These are phyloP conservation scores for Xylariales sp. DNA, from an alignment of 2,329 filamentous ascomycete species.

Conservation along the genomic window DNA sequence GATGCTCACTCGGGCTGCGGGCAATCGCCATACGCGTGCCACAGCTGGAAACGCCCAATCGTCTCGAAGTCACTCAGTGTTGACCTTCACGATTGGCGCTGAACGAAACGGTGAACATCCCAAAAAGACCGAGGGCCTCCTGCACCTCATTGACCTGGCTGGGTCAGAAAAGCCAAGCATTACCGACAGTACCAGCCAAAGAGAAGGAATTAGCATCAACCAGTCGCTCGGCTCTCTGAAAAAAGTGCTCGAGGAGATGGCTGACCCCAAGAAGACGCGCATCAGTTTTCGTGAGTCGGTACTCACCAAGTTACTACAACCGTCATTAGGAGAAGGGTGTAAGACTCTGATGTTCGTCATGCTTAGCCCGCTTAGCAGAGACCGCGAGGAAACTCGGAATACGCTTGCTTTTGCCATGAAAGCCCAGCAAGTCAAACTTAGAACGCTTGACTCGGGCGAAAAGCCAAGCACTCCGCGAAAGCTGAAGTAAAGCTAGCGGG, in stretches of 20 bases:
- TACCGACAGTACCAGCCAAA: slow-evolving; percentile 68
- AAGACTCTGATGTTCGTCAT: slow-evolving; percentile 99
- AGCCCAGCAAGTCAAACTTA: slow-evolving; percentile 32
- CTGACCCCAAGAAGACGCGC: slow-evolving; percentile 70
- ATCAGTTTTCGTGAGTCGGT: slow-evolving; percentile 96
- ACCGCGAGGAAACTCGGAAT: slow-evolving; percentile 87
- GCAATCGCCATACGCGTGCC: slow-evolving; percentile 2
- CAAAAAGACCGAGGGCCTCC: slow-evolving; percentile 1
- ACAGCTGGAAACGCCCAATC: slow-evolving; percentile 7
- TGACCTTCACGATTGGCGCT: slow-evolving; percentile 2
- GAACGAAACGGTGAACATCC: background rate
- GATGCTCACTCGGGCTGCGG: background rate
- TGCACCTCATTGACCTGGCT: slow-evolving; percentile 10
- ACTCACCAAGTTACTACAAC: slow-evolving; percentile 91
- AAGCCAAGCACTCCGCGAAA: too few species aligned
- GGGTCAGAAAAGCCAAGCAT: slow-evolving; percentile 3
- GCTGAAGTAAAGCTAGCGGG: too few species aligned
- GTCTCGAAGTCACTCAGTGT: slow-evolving; percentile 7
- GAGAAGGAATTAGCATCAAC: slow-evolving; percentile 97
- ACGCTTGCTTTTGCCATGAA: slow-evolving; percentile 96
- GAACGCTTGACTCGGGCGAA: too few species aligned
- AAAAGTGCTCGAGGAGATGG: slow-evolving; percentile 92
- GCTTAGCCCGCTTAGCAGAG: slow-evolving; percentile 86
- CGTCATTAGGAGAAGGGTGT: slow-evolving; percentile 88
- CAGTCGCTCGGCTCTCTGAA: slow-evolving; percentile 87